Evolutionary conservation across 2,329 filamentous ascomycete species (phyloP), one percentile per base, ranked within the genome.

Genomic region (Torrubiella hemipterigena): DNA sequence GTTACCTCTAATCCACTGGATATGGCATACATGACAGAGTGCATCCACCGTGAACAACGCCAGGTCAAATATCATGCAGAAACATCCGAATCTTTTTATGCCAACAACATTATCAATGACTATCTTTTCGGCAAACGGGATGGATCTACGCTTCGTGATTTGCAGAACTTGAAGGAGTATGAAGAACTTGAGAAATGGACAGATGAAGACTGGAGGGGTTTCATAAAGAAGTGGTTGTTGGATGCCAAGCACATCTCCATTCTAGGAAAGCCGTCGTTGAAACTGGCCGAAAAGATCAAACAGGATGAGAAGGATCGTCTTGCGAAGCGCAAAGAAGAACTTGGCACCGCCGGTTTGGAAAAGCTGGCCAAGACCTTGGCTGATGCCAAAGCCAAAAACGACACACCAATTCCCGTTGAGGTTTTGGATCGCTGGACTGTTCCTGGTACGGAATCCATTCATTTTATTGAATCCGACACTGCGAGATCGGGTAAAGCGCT

Each of bases 91-190:
- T 73, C 77, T 15, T 84, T 86, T 40, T 94, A 89, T 54, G 78
- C 84, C 1, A 79, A 76, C 40, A 81, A 82, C 37, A 79, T 96
- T 38, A 94, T 96, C 46, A 81, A 79, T 11, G 87, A 96, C 49
- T 94, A 93, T 50, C 69, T 96, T 8, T 98, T 91, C 48, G 91
- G 89, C 17, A 75, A 77, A 30, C 73, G 85, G 19, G 80, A 94
- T 51, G 93, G 91, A 2, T 81, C 81, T 3, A 84, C 77, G 0
- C 60, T 89, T 34, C 67, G 59, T 28, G 66, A 77, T 16, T 54
- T 87, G 21, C 61, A 62, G 40, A 61, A 54, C 12, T 51, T 79
- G 7, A 43, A 47, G 13, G 73, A 77, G 46, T 78, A 76, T 38
- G 81, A 91, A 38, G 61, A 62, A 2, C 56, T 98, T 16, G 77